Percentiles rank a stretch among this genome's conserved stretches.
Evolutionary conservation across 805 yeast genomes (phyloP).

Genomic region (Nakazawaea wyomingensis): DNA sequence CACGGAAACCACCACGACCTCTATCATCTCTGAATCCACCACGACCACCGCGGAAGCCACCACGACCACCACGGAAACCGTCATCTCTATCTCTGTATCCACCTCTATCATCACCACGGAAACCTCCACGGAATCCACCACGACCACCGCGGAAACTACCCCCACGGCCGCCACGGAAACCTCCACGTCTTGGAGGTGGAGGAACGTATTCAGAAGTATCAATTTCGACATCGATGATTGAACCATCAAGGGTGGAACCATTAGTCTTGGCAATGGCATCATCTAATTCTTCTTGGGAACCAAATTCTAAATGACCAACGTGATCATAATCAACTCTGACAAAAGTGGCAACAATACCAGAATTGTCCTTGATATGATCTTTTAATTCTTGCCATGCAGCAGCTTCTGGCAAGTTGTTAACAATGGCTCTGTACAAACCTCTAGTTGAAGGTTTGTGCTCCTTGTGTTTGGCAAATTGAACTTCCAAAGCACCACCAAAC

Average conservation of each 20-base stretch:
- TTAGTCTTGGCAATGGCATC: slow-evolving; percentile 72
- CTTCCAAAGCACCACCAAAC: slow-evolving; percentile 44
- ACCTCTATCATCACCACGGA: slow-evolving; percentile 38
- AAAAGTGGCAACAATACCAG: slow-evolving; percentile 59
- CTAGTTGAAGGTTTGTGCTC: slow-evolving; percentile 47
- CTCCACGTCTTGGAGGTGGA: slow-evolving; percentile 39
- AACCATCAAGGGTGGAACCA: slow-evolving; percentile 66
- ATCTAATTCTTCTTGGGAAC: slow-evolving; percentile 67
- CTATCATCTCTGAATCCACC: slow-evolving; percentile 26
- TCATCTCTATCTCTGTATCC: slow-evolving; percentile 41
- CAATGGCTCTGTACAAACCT: slow-evolving; percentile 69
- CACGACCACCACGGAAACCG: slow-evolving; percentile 23
- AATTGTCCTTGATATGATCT: slow-evolving; percentile 82
- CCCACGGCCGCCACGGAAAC: slow-evolving; percentile 38
- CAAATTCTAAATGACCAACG: slow-evolving; percentile 51
- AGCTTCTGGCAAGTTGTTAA: slow-evolving; percentile 66
- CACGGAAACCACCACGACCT: slow-evolving; percentile 30
- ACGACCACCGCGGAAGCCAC: slow-evolving; percentile 28
- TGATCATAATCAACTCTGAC: slow-evolving; percentile 43
- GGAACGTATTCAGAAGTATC: slow-evolving; percentile 61
- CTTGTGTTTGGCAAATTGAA: slow-evolving; percentile 47
- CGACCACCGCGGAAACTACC: slow-evolving; percentile 42
- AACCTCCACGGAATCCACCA: slow-evolving; percentile 34
- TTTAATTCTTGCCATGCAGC: slow-evolving; percentile 86
- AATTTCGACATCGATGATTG: slow-evolving; percentile 68